phyloP scores from a whole-genome alignment of 257 asterid species.

The Nyctanthes arbortristis region DNA sequence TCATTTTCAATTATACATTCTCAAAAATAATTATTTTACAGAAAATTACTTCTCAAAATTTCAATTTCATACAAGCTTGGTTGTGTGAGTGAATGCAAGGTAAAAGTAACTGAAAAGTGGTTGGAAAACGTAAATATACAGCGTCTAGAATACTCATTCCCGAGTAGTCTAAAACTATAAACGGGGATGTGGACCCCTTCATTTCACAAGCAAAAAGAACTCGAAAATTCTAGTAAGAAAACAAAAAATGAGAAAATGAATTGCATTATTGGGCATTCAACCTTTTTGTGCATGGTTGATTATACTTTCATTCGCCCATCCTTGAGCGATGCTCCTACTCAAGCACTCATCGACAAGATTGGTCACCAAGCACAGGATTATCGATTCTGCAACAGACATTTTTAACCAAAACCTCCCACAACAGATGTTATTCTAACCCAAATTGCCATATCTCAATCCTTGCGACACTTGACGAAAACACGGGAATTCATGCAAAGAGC shows the following conservation, averaged over 20 bases:
- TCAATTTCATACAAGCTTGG: too few relatives aligned
- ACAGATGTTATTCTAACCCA: background rate
- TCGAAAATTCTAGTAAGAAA: too few relatives aligned
- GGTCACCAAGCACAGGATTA: background rate
- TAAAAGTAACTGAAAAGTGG: too few relatives aligned
- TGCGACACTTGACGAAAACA: too few relatives aligned
- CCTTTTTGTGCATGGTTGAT: background rate
- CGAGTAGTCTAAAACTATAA: background rate
- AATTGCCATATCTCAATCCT: background rate
- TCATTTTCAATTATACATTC: too few relatives aligned
- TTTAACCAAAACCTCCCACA: background rate
- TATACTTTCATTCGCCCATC: background rate
- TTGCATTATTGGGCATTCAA: background rate
- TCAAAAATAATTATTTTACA: too few relatives aligned
- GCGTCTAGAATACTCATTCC: too few relatives aligned
- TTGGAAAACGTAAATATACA: too few relatives aligned
- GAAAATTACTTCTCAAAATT: too few relatives aligned
- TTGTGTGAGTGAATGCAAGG: too few relatives aligned
- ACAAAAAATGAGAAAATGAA: background rate
- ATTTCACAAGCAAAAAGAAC: too few relatives aligned
- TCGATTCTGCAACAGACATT: background rate
- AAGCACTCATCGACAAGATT: background rate
- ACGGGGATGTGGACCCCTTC: too few relatives aligned
- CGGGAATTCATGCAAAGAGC: background rate
- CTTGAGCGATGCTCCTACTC: background rate